Conservation (phyloP, 2,329 filamentous ascomycete genomes). For the Drechslerella coelobrocha region DNA sequence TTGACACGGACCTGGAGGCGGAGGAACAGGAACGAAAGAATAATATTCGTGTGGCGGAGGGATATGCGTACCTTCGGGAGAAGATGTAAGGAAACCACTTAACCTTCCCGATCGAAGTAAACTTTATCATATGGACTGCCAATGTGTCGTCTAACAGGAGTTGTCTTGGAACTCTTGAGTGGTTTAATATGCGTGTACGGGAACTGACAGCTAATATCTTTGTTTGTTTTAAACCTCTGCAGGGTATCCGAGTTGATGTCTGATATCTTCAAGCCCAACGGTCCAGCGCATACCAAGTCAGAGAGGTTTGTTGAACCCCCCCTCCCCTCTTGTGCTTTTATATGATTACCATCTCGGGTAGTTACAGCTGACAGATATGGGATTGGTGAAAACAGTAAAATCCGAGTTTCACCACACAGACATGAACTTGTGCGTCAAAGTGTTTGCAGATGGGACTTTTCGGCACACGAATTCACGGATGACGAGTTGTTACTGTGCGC, state of each 20-base stretch:
- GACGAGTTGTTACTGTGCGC: constrained; percentile 87
- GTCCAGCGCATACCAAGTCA: constrained; percentile 68
- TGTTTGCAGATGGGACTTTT: constrained; percentile 84
- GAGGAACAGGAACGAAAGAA: constrained; percentile 51
- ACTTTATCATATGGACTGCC: constrained; percentile 24
- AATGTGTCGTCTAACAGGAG: constrained; percentile 34
- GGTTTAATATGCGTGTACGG: constrained; percentile 29
- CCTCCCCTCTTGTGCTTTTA: constrained; percentile 8
- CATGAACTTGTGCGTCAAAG: constrained; percentile 71
- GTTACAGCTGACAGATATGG: constrained; percentile 21
- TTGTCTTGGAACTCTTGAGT: constrained; percentile 16
- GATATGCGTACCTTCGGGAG: constrained; percentile 87
- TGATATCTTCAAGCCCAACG: constrained; percentile 78
- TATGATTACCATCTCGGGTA: constrained; percentile 24
- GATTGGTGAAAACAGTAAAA: constrained; percentile 61
- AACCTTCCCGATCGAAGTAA: constrained; percentile 41
- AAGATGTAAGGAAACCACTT: constrained; percentile 69
- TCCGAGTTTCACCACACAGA: constrained; percentile 72
- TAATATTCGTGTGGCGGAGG: constrained; percentile 62
- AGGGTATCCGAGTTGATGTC: constrained; percentile 84
- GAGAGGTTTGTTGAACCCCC: constrained; percentile 63
- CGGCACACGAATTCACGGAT: constrained; percentile 84
- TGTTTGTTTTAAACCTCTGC: constrained; percentile 41
- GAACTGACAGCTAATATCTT: constrained; percentile 35
- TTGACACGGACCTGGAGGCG: constrained; percentile 69